Evolutionary conservation across 345 rosid species (phyloP).

Genomic region (Carallia pectinifolia): DNA sequence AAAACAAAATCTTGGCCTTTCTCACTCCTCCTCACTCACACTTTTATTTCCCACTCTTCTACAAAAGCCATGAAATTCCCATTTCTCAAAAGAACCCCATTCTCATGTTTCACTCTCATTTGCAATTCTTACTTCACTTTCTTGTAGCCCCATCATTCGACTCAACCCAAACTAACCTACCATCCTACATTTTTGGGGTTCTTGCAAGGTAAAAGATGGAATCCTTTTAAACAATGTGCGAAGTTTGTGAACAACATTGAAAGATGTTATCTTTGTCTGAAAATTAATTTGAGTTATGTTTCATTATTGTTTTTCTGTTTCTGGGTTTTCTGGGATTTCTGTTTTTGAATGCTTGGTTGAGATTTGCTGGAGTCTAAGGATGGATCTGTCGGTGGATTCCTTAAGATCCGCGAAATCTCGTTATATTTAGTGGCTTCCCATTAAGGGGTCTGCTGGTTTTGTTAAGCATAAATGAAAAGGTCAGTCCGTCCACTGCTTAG

Average conservation of each 20-base stretch:
- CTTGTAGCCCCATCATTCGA: slow-evolving; percentile 6
- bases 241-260: too few relatives aligned
- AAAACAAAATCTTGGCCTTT: too few relatives aligned
- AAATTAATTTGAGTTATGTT: neutral
- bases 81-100: slow-evolving; percentile 13
- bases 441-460: slow-evolving; percentile 7
- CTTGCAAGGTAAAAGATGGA: neutral
- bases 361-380: slow-evolving; percentile 12
- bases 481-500: slow-evolving; percentile 64
- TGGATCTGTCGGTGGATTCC: slow-evolving; percentile 32
- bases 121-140: slow-evolving; percentile 22
- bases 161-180: neutral
- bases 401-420: slow-evolving; percentile 20
- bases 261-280: neutral
- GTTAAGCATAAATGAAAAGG: slow-evolving; percentile 51
- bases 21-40: neutral
- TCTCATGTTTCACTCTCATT: neutral
- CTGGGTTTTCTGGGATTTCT: neutral
- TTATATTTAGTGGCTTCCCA: slow-evolving; percentile 4
- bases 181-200: neutral
- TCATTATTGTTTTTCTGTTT: neutral
- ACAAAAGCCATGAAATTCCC: slow-evolving; percentile 20
- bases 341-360: slow-evolving; percentile 14
- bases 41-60: neutral
- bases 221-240: too few relatives aligned